Evolutionary conservation across 2,329 filamentous ascomycete species (phyloP), one percentile per base, ranked within the genome.

Genomic region (Fusarium newnesense): DNA sequence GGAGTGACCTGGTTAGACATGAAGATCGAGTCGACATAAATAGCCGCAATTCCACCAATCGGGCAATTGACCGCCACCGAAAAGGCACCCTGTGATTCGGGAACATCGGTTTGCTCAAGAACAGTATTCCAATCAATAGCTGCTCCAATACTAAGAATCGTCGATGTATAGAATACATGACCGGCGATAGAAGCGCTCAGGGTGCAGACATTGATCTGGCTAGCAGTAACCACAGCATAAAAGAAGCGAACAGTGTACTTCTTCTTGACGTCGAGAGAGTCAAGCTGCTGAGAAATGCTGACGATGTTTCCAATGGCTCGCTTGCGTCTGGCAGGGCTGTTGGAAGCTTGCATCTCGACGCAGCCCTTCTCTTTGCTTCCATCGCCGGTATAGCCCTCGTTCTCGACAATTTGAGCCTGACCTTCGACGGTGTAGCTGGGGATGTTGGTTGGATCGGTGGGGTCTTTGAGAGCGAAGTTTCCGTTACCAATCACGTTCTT

Each of bases 1-100:
- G 73, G 70, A 6, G 73, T 76, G 19, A 76, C 70, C 16, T 70
- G 52, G 36, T 76, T 72, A 5, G 73, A 76, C 42, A 76, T 62
- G 7, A 76, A 76, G 63, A 76, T 74, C 0, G 74, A 74, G 16
- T 76, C 74, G 8, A 76, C 28, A 10, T 72, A 70, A 0, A 74
- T 53, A 2, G 54, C 43, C 2, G 68, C 63, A 4, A 64, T 24
- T 1, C 69, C 72, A 1, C 72, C 69, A 4, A 50, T 2, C 0
- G 52, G 37, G 16, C 74, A 76, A 9, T 19, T 46, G 7, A 76
- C 26, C 0, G n/a, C 26, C 16, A 76, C 57, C 0, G 26, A 28
- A 21, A 76, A 54, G 2, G 58, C 21, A 8, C 62, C 60, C 1
- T 47, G 7, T 0, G 13, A 16, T 0, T 54, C 32, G 0, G 57